Evolutionary conservation across 2,329 filamentous ascomycete species (phyloP), one percentile per base, ranked within the genome.

Genomic region (Aspergillus proliferans): DNA sequence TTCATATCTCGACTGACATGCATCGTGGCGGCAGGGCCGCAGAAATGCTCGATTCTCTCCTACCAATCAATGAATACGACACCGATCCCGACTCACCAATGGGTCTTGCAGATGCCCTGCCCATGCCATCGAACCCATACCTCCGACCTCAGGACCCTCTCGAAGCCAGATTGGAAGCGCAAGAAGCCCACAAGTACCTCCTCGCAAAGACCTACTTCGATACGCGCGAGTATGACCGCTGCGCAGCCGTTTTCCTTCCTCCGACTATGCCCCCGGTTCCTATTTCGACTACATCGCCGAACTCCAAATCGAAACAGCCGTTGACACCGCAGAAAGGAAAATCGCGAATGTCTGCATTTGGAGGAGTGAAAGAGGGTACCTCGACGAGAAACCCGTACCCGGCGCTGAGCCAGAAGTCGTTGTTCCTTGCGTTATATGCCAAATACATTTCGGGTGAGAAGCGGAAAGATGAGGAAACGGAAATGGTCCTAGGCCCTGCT

Each of bases 381-480:
- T 49, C 61, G 8, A 52, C 62, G 15, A 63, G 65, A 34, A 71
- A 70, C 56, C 69, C 67, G 3, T 71, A 77, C 39, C 74, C 71
- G 9, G 71, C 68, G 6, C 59, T 96, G 46, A 96, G 91, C 65
- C 90, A 96, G 67, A 94, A 92, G 71, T 90, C 92, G 46, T 71
- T 97, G 18, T 98, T 98, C 63, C 77, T 98, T 9, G 87, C 90
- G 0, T 75, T 97, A 3, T 98, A 98, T 62, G 88, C 93, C 41
- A 94, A 92, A 64, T 90, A 91, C 64, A 81, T 97, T 55, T 87
- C 91, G 0, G 93, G 93, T 1, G 93, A 98, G 75, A 96, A 97
- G 76, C 84, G 88, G 56, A 95, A 92, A 69, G 88, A 95, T 60
- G 93, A 98, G 69, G 92, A 97, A 50, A 89, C 88, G 19, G 93